Evolutionary conservation across 352 stramenopile species (phyloP), one percentile per base, ranked within the genome.

Genomic region (Pythium biforme): DNA sequence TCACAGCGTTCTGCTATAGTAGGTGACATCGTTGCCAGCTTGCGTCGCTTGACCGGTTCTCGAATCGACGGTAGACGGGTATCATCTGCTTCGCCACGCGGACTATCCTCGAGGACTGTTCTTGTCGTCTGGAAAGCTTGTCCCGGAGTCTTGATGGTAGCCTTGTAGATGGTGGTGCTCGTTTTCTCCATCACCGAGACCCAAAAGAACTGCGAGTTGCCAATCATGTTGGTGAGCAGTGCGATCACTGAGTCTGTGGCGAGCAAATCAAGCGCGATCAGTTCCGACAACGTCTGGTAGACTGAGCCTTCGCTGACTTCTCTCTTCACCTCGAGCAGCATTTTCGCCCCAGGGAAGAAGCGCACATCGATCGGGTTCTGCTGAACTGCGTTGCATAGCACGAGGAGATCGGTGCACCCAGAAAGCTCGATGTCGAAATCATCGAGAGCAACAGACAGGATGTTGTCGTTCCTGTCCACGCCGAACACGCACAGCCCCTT

Each of bases 271-370:
- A 86, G 55, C 9, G 72, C 70, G 41, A 79, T 77, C 25, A 83
- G 64, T 33, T 83, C 62, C 40, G 74, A 81, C 33, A 79, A 59
- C 12, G 66, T 64, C 63, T 83, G 68, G 46, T 68, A 83, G 27
- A 45, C 53, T 56, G 20, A 54, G 22, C 45, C 41, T 62, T 0
- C 5, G 73, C 75, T 34, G 20, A 82, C 49, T 12, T 48, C 26
- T 52, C n/a, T 68, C 54, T 80, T 77, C 62, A 82, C 73, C 76
- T 86, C 70, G 54, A 80, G 73, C 45, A 79, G 59, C 73, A 83
- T 75, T 58, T 66, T 77, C 55, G 74, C 74, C 37, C 49, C 55
- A 72, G 74, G 71, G 23, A 81, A 66, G 4, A 59, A 34, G 5
- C 22, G 2, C 51, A 57, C 23, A n/a, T 47, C 11, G 33, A 33